Evolutionary conservation across 495 filamentous ascomycete species (phyloP).

Genomic region (Melanomma pulvis-pyrius): DNA sequence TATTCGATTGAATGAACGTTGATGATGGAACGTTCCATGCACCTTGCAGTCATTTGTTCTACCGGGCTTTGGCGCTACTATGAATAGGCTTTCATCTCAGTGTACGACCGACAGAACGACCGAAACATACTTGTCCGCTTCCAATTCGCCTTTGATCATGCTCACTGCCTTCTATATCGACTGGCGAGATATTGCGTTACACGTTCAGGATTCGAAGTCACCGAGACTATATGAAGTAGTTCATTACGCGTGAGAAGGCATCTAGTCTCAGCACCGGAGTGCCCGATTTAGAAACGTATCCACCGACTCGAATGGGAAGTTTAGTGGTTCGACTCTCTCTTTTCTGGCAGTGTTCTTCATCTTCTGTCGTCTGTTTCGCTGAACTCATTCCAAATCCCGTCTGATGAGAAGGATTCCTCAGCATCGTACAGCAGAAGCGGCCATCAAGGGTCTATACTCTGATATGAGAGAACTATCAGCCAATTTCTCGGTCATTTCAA

Average conservation of each 20-base stretch:
- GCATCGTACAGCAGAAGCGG: background rate
- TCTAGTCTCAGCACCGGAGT: background rate
- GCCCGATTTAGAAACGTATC: slow-evolving; percentile 12
- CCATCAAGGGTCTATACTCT: slow-evolving; percentile 14
- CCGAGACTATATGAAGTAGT: slow-evolving; percentile 9
- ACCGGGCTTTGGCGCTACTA: slow-evolving; percentile 8
- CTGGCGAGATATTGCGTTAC: background rate
- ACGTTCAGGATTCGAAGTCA: background rate
- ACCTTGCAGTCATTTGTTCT: slow-evolving; percentile 3
- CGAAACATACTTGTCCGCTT: background rate
- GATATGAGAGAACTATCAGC: slow-evolving; percentile 13
- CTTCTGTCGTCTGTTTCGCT: background rate
- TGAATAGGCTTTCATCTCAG: slow-evolving; percentile 16
- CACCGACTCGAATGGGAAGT: slow-evolving; percentile 8
- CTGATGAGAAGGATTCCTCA: background rate
- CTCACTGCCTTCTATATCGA: background rate
- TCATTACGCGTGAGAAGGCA: background rate
- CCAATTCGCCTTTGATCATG: background rate
- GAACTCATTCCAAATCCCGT: slow-evolving; percentile 11
- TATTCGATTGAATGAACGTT: slow-evolving; percentile 1
- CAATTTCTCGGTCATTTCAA: slow-evolving; percentile 8
- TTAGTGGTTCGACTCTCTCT: background rate
- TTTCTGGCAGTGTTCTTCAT: background rate
- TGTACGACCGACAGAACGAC: background rate
- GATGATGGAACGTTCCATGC: slow-evolving; percentile 21